Base-by-base conservation (phyloP, 768 basidiomycete species). In the Agaricus subrufescens region DNA sequence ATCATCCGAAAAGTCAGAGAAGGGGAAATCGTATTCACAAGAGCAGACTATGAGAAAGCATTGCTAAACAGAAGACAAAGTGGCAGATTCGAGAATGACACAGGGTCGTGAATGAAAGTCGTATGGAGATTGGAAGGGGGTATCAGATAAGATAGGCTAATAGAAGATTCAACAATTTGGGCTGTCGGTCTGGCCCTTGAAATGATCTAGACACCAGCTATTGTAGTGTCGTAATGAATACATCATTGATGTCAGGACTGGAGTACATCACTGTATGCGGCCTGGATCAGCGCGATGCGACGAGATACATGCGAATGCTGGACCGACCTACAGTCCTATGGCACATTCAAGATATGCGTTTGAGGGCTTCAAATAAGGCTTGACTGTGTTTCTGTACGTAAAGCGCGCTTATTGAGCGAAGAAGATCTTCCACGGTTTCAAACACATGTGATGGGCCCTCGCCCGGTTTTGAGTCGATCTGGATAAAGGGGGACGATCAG, bases 401-500 rank as follows among this genome's bases (percentile, higher is more conserved):
- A 61, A 76, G 66, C n/a, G 76, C 73, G 65, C 87, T 89, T 51
- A 74, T 63, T 14, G 76, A 71, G 49, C 74, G 73, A 34, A 90
- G 73, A 27, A 89, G 72, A 30, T 72, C 74, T 48, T 88, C 87
- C 19, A 88, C 63, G 19, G 77, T 79, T 67, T 90, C 87, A 55
- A 79, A 82, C n/a, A 63, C 52, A 25, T 58, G 58, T 31, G 58
- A 46, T 40, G 50, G 45, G 11, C 40, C 39, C 42, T 61, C 62
- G 40, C 67, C 58, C 65, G 34, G 62, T 31, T 69, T 68, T 52
- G 49, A 56, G 54, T 60, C 56, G 42, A 60, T 59, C 58, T 58
- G 55, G 45, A 46, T 50, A 38, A 50, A 43, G 52, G 58, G 63
- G 54, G 62, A 52, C 54, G 46, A 52, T 54, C 52, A 50, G 52